Evolutionary conservation across 2,329 filamentous ascomycete genomes (phyloP).

Genomic region (Colletotrichum sidae): DNA sequence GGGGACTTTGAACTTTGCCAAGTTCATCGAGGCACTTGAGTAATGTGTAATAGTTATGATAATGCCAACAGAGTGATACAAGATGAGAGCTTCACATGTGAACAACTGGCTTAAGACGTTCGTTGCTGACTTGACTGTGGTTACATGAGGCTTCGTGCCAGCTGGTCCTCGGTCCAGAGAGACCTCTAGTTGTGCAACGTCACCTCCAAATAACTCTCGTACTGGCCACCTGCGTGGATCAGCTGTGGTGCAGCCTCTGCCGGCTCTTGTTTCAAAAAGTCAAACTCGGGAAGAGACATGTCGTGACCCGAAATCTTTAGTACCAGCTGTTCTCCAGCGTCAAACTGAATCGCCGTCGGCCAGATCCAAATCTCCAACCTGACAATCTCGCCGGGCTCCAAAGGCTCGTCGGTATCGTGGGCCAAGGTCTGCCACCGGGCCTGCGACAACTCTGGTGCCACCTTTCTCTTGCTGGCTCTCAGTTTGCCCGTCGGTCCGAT

Average conservation of each 20-base stretch:
- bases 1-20: conserved; percentile 17
- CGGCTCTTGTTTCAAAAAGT: neutral
- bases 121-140: too few species aligned
- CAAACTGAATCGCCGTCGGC: conserved; percentile 18
- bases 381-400: conserved; percentile 1
- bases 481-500: conserved; percentile 15
- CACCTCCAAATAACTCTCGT: conserved; percentile 17
- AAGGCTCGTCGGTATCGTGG: neutral
- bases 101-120: too few species aligned
- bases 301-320: neutral
- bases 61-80: neutral
- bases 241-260: neutral
- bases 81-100: neutral
- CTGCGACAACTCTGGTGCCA: conserved; percentile 4
- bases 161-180: neutral
- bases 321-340: conserved; percentile 7
- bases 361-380: conserved; percentile 16
- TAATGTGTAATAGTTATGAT: neutral
- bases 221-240: conserved; percentile 4
- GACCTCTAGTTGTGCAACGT: neutral
- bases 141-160: too few species aligned
- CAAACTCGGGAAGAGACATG: conserved; percentile 5
- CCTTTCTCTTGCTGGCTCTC: conserved; percentile 5
- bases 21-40: conserved; percentile 6
- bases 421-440: conserved; percentile 12